Percentiles rank a stretch among this genome's conserved stretches.
phyloP scores from a whole-genome alignment of 2,329 filamentous ascomycete genomes.

The Rutstroemia sp. region DNA sequence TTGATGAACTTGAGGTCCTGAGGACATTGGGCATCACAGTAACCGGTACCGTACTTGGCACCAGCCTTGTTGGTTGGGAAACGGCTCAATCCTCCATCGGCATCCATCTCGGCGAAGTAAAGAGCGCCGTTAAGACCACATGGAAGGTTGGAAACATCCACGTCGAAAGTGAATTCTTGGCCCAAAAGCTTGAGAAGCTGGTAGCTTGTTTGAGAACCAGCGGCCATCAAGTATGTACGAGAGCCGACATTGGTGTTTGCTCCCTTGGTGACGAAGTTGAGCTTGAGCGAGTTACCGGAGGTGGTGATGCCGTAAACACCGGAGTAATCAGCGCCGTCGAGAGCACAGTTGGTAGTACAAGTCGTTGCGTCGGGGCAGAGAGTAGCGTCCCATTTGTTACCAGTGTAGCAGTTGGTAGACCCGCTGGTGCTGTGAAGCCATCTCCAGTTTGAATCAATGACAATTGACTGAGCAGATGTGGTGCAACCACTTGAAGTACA shows the following conservation, averaged over 20 bases:
- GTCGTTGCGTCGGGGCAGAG: slow-evolving; percentile 37
- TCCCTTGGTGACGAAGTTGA: slow-evolving; percentile 50
- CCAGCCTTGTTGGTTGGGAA: slow-evolving; percentile 49
- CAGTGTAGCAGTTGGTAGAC: slow-evolving; percentile 35
- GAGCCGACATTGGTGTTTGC: slow-evolving; percentile 41
- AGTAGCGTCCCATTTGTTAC: slow-evolving; percentile 36
- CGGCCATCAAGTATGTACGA: slow-evolving; percentile 59
- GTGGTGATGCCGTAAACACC: slow-evolving; percentile 48
- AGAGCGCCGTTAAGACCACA: slow-evolving; percentile 69
- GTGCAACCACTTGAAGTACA: slow-evolving; percentile 44
- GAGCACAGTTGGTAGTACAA: slow-evolving; percentile 44
- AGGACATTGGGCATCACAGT: slow-evolving; percentile 17
- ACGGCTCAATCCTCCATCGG: slow-evolving; percentile 49
- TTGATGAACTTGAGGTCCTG: slow-evolving; percentile 42
- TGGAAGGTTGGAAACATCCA: slow-evolving; percentile 60
- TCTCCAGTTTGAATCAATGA: slow-evolving; percentile 51
- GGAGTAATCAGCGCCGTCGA: slow-evolving; percentile 47
- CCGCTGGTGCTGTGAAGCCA: slow-evolving; percentile 44
- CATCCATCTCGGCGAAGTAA: slow-evolving; percentile 58
- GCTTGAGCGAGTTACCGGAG: slow-evolving; percentile 43
- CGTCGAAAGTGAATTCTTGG: slow-evolving; percentile 67
- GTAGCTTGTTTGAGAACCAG: slow-evolving; percentile 47
- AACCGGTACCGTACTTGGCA: slow-evolving; percentile 33
- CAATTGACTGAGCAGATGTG: slow-evolving; percentile 40
- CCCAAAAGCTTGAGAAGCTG: slow-evolving; percentile 57